These are phyloP conservation scores for Colletotrichum magnum DNA, from an alignment of 2,329 filamentous ascomycete species.

Conservation along the genomic window DNA sequence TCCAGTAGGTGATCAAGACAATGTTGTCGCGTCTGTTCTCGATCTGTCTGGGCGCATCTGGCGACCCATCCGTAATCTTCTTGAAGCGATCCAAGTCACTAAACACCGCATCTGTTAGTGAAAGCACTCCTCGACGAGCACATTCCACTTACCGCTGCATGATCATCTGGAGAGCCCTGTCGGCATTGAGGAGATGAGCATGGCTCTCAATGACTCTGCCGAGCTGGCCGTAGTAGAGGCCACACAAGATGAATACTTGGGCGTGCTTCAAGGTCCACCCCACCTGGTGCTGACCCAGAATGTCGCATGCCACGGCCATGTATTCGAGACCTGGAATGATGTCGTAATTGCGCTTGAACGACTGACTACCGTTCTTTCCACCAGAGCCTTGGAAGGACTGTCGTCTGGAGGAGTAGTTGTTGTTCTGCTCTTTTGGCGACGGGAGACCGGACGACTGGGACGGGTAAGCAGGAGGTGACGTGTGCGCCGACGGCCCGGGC, in stretches of 20 bases:
- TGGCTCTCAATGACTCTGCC: constrained; percentile 90
- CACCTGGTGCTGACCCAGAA: constrained; percentile 85
- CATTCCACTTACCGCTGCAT: constrained; percentile 76
- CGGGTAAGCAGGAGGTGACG: constrained; percentile 64
- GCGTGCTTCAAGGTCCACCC: constrained; percentile 86
- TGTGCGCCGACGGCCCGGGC: constrained; percentile 58
- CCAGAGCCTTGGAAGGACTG: constrained; percentile 64
- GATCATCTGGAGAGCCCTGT: constrained; percentile 76
- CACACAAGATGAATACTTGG: constrained; percentile 87
- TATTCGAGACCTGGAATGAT: constrained; percentile 91
- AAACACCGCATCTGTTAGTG: constrained; percentile 10
- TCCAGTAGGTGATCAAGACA: constrained; percentile 88
- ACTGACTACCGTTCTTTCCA: constrained; percentile 27
- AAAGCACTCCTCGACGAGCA: too few relatives aligned
- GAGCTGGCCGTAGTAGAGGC: constrained; percentile 90
- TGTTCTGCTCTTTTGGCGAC: constrained; percentile 67
- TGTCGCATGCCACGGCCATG: constrained; percentile 88
- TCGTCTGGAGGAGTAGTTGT: constrained; percentile 59
- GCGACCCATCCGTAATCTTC: constrained; percentile 49
- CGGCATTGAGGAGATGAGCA: constrained; percentile 70
- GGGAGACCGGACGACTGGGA: constrained; percentile 64
- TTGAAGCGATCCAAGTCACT: constrained; percentile 66
- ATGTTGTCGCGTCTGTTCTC: constrained; percentile 71
- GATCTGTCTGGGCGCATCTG: constrained; percentile 52
- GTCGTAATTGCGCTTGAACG: constrained; percentile 77